These are phyloP conservation scores for Rhododendron vialii DNA, from an alignment of 148 eudicot species.

Conservation along the genomic window DNA sequence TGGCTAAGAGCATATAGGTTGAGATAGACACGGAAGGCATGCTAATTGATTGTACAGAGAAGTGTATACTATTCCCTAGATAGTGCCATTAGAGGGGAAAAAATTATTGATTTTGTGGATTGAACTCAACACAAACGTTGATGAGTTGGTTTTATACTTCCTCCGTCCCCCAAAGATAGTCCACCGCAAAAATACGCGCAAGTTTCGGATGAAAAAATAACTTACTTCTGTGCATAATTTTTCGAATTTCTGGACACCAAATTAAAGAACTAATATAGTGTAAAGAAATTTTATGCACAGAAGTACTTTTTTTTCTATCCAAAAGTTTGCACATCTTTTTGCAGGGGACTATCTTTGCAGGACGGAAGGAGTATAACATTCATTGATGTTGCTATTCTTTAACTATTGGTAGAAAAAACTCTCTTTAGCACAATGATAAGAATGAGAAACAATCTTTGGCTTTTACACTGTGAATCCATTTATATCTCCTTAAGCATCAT, in stretches of 20 bases:
- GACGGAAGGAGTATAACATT: not conserved
- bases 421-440: not conserved
- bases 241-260: not conserved
- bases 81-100: not conserved
- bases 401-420: not conserved
- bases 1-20: not conserved
- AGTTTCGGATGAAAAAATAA: not conserved
- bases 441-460: not conserved
- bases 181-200: not conserved
- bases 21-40: not conserved
- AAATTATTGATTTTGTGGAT: not conserved
- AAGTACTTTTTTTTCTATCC: not conserved
- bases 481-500: slow-evolving; percentile 2
- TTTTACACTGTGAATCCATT: not conserved
- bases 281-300: not conserved
- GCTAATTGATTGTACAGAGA: not conserved
- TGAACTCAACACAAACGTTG: not conserved
- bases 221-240: not conserved
- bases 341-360: not conserved
- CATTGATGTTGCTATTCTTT: not conserved
- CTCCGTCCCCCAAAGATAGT: not conserved
- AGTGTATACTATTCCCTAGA: not conserved
- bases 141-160: not conserved
- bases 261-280: not conserved
- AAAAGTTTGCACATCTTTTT: too few species aligned